Conservation (phyloP, 768 basidiomycete species). For the Pulveroboletus sp. region DNA sequence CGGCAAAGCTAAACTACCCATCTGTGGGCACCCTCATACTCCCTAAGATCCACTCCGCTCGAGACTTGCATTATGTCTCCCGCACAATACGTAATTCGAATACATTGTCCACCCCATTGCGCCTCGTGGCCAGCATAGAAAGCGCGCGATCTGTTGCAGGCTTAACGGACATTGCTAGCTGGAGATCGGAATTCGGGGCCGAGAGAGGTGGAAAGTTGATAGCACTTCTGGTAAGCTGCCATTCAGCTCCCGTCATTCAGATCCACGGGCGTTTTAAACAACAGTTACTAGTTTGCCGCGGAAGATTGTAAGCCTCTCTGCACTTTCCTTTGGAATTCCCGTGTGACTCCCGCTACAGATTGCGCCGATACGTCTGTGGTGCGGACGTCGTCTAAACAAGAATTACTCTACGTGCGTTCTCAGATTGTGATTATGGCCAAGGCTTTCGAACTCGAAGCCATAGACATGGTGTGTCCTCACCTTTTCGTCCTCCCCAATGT, state of each 20-base stretch:
- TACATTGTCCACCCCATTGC: conserved; percentile 37
- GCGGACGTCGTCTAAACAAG: conserved; percentile 66
- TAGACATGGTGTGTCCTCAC: conserved; percentile 69
- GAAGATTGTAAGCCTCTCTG: conserved; percentile 70
- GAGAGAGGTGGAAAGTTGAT: conserved; percentile 49
- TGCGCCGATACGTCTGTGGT: conserved; percentile 86
- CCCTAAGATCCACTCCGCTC: conserved; percentile 74
- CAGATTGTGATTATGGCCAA: conserved; percentile 78
- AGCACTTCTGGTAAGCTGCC: conserved; percentile 51
- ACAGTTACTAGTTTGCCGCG: conserved; percentile 69
- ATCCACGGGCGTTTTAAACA: not conserved
- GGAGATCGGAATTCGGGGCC: conserved; percentile 48
- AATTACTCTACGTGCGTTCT: conserved; percentile 81
- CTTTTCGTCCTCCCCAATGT: not conserved
- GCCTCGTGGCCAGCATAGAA: conserved; percentile 79
- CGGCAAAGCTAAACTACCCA: conserved; percentile 39
- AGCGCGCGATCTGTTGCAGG: conserved; percentile 70
- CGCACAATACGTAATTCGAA: conserved; percentile 22
- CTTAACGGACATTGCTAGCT: conserved; percentile 64
- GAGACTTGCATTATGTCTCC: conserved; percentile 62
- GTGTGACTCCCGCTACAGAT: conserved; percentile 42
- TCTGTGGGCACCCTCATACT: conserved; percentile 66
- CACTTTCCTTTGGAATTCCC: not conserved
- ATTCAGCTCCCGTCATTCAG: not conserved
- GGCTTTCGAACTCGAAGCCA: conserved; percentile 76